These are phyloP conservation scores for Didymella lethalis DNA, from an alignment of 2,329 filamentous ascomycete genomes.

Conservation along the genomic window DNA sequence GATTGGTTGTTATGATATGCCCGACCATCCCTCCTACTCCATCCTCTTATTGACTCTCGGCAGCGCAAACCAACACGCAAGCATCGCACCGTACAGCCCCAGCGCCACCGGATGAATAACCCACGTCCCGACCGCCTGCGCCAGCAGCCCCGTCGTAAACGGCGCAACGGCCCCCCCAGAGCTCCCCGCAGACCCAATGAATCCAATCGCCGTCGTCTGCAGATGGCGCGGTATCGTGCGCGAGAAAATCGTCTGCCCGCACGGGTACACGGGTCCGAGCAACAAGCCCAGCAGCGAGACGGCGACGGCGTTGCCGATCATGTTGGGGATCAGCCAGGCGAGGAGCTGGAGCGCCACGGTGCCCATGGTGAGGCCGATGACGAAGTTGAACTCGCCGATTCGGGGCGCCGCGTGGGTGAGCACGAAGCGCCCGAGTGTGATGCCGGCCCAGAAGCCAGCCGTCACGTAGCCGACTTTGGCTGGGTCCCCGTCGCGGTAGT, in stretches of 20 bases:
- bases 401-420: slow-evolving; percentile 71
- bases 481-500: slow-evolving; percentile 73
- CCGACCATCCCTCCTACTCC: slow-evolving; percentile 54
- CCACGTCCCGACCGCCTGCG: slow-evolving; percentile 68
- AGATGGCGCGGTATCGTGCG: slow-evolving; percentile 66
- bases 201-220: slow-evolving; percentile 69
- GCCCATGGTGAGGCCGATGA: slow-evolving; percentile 68
- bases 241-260: slow-evolving; percentile 70
- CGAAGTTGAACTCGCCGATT: slow-evolving; percentile 74
- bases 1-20: background rate
- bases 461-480: slow-evolving; percentile 80
- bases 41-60: slow-evolving; percentile 66
- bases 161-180: slow-evolving; percentile 73
- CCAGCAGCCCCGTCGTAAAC: slow-evolving; percentile 70
- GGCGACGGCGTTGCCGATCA: slow-evolving; percentile 62
- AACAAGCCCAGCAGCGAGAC: slow-evolving; percentile 72
- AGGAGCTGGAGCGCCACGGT: slow-evolving; percentile 75
- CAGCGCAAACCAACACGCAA: slow-evolving; percentile 69
- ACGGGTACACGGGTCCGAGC: slow-evolving; percentile 81
- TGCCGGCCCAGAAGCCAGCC: slow-evolving; percentile 72
- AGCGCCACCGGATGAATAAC: slow-evolving; percentile 73
- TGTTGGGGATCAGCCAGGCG: slow-evolving; percentile 78
- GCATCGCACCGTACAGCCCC: slow-evolving; percentile 70
- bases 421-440: slow-evolving; percentile 77
- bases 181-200: slow-evolving; percentile 74